Conservation (phyloP, 306 rosid genomes). For the Neltuma alba region DNA sequence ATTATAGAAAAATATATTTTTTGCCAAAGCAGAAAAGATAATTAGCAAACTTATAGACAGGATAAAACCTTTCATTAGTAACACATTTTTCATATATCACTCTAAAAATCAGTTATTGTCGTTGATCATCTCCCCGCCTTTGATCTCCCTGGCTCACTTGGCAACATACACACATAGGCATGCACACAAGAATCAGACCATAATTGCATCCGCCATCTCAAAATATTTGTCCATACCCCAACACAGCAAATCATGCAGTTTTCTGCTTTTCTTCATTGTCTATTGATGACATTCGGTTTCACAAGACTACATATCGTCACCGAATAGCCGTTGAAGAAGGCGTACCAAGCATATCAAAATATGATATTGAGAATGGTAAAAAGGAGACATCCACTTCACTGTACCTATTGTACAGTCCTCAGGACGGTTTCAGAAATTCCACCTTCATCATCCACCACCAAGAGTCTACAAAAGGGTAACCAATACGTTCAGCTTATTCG, state of each 20-base stretch:
- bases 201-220: too few species aligned
- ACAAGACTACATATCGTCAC: neutral
- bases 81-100: too few species aligned
- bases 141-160: neutral
- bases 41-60: too few species aligned
- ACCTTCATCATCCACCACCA: slow-evolving; percentile 19
- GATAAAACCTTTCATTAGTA: too few species aligned
- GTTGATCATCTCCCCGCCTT: neutral
- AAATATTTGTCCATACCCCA: neutral
- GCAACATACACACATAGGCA: neutral
- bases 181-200: neutral
- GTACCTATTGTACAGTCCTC: slow-evolving; percentile 15
- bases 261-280: neutral
- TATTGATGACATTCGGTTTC: neutral
- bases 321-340: neutral
- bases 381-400: slow-evolving; percentile 23
- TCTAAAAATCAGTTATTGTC: neutral
- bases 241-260: neutral
- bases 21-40: too few species aligned
- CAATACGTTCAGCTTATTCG: slow-evolving; percentile 47
- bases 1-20: too few species aligned
- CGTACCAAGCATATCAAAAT: neutral
- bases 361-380: slow-evolving; percentile 7
- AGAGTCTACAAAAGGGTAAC: slow-evolving; percentile 17
- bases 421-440: slow-evolving; percentile 10